Conservation (phyloP, 768 basidiomycete genomes). For the Candolleomyces aberdarensis region DNA sequence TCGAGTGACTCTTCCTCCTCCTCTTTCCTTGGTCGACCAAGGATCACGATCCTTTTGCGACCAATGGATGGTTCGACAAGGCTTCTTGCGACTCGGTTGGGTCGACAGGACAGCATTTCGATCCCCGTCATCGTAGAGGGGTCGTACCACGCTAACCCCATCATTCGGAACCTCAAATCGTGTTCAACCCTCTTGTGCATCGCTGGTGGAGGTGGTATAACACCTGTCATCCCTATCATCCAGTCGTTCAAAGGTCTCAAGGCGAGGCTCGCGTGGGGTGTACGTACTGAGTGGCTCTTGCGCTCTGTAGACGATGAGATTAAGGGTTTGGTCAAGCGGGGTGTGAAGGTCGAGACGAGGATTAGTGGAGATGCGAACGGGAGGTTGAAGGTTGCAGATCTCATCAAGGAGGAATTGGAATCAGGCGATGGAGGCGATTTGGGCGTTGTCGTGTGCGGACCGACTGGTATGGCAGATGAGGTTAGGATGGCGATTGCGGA, state of each 20-base stretch:
- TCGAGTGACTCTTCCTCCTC: neutral
- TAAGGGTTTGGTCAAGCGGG: neutral
- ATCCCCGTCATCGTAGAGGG: slow-evolving; percentile 8
- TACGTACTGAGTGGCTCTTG: slow-evolving; percentile 1
- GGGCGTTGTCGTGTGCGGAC: neutral
- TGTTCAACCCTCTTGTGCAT: slow-evolving; percentile 9
- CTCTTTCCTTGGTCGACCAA: neutral
- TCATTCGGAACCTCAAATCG: neutral
- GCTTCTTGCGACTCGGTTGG: neutral
- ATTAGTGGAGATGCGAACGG: neutral
- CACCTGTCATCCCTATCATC: slow-evolving; percentile 7
- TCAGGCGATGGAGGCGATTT: slow-evolving; percentile 1
- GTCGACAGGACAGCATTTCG: neutral
- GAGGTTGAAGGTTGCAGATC: slow-evolving; percentile 3
- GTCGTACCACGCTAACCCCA: slow-evolving; percentile 9
- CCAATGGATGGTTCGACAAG: slow-evolving; percentile 2
- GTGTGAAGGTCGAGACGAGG: slow-evolving; percentile 3
- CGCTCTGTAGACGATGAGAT: slow-evolving; percentile 5
- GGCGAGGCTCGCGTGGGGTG: slow-evolving; percentile 3
- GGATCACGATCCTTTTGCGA: slow-evolving; percentile 5
- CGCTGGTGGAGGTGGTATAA: slow-evolving; percentile 11
- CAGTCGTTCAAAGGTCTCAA: slow-evolving; percentile 1
- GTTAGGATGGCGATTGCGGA: slow-evolving; percentile 1
- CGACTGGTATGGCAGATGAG: too few species aligned
- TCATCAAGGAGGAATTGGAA: slow-evolving; percentile 2